A percentile compares a stretch with the other conserved stretches of the same genome.
These are phyloP conservation scores for Linum trigynum DNA, from an alignment of 345 rosid species.

Conservation along the genomic window DNA sequence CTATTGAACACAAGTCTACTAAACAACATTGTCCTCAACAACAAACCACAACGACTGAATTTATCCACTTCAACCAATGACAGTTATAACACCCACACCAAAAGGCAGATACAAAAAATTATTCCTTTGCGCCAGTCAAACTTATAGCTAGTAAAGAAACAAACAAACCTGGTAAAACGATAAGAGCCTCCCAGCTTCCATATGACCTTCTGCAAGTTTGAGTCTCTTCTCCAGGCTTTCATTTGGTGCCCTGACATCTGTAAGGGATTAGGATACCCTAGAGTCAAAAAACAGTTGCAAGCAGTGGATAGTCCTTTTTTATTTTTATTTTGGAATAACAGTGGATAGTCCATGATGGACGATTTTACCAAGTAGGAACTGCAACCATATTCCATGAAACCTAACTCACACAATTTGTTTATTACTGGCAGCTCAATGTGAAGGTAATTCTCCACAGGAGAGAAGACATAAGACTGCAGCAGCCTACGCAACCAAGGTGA, in stretches of 20 bases:
- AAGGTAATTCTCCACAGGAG: too few relatives aligned
- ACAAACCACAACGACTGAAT: background rate
- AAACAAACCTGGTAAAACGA: conserved; percentile 71
- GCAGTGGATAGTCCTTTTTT: background rate
- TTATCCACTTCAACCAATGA: background rate
- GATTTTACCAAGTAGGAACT: background rate
- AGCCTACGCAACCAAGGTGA: too few relatives aligned
- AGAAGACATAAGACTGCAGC: too few relatives aligned
- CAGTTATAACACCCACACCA: background rate
- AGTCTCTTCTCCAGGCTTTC: conserved; percentile 50
- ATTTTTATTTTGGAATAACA: too few relatives aligned
- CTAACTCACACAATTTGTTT: too few relatives aligned
- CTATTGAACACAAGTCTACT: background rate
- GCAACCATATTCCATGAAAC: too few relatives aligned
- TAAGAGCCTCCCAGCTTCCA: conserved; percentile 89
- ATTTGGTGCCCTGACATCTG: conserved; percentile 35
- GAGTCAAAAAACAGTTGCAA: background rate
- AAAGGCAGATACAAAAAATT: background rate
- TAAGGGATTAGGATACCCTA: conserved; percentile 4
- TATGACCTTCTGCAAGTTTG: conserved; percentile 69
- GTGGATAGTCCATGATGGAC: background rate
- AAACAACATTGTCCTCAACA: background rate
- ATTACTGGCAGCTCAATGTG: too few relatives aligned
- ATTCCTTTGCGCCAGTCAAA: background rate
- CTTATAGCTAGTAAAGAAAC: background rate